Percentiles rank a stretch among this genome's conserved stretches.
Conservation (phyloP, 108 stramenopile genomes). For the Fragilaria radians region DNA sequence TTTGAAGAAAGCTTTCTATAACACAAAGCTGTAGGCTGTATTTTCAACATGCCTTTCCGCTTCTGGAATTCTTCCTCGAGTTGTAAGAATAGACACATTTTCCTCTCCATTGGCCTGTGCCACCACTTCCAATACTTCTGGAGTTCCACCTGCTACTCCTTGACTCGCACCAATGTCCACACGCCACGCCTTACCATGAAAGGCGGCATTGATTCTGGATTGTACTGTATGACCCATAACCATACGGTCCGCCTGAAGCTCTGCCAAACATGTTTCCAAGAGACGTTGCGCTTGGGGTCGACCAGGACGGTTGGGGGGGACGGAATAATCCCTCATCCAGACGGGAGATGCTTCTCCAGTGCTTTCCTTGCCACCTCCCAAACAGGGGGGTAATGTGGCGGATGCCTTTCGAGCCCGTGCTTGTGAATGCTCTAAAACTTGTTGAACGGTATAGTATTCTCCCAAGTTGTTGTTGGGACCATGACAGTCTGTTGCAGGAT, state of each 20-base stretch:
- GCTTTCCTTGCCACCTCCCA: conserved; percentile 34
- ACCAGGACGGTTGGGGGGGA: conserved; percentile 42
- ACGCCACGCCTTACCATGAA: conserved; percentile 65
- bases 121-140: conserved; percentile 71
- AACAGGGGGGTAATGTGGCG: conserved; percentile 41
- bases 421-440: conserved; percentile 36
- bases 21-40: too few relatives aligned
- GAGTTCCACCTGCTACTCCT: conserved; percentile 53
- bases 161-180: conserved; percentile 59
- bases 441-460: conserved; percentile 36
- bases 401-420: conserved; percentile 20
- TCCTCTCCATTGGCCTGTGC: conserved; percentile 12
- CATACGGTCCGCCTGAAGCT: conserved; percentile 44
- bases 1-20: too few relatives aligned
- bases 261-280: not conserved
- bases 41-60: not conserved
- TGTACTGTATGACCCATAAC: conserved; percentile 83
- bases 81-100: conserved; percentile 13
- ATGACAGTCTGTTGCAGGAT: not conserved
- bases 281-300: conserved; percentile 24
- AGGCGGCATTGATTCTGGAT: conserved; percentile 52
- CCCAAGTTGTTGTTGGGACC: conserved; percentile 33
- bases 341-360: conserved; percentile 46
- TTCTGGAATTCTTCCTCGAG: conserved; percentile 2
- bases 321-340: conserved; percentile 73